Base-by-base conservation (phyloP, 2,329 filamentous ascomycete genomes). In the Beauveria bassiana region DNA sequence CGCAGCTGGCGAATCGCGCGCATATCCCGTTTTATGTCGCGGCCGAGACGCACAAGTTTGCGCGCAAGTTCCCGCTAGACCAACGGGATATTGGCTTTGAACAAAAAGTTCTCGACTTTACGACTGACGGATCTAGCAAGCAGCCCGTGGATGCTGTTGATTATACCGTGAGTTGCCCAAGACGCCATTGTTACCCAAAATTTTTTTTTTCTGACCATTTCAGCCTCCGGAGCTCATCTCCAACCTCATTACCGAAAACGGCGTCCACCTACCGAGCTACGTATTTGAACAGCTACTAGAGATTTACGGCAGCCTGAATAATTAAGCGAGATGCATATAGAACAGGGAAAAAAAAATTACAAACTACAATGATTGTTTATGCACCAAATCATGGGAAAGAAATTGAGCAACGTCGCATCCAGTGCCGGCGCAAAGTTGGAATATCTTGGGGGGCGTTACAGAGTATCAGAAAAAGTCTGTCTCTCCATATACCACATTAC, bases 11-110 rank as follows among this genome's bases (percentile, higher is more conserved):
- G 5, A 87, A 87, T 68, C 73, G 75, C 31, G 79, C 79, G 50
- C 85, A 87, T 45, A 87, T 90, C 65, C 89, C 89, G 0, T 91
- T 98, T 68, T 96, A 96, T 70, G 92, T 96, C 20, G 92, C 95
- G 5, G 89, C 89, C 1, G 95, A 99, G 78, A 96, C 90, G 69
- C 95, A 99, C 79, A 99, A 99, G 77, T 97, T 99, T 71, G 91
- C 96, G 51, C 84, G 92, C 68, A 82, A 95, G 61, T 95, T 93
- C 69, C 91, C 93, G 1, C 77, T 95, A 24, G 86, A 88, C 65
- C 91, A 96, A 74, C 85, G 87, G 63, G 90, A 95, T 70, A 78
- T 96, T 62, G 90, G 90, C 0, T 78, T 96, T 66, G 83, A 88
- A 70, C 91, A 96, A 74, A 82, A 85, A 40, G 82, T 96, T 16